A percentile compares a stretch with the other conserved stretches of the same genome.
phyloP scores from a whole-genome alignment of 176 grass and related monocot genomes.

The Oryza brachyantha region DNA sequence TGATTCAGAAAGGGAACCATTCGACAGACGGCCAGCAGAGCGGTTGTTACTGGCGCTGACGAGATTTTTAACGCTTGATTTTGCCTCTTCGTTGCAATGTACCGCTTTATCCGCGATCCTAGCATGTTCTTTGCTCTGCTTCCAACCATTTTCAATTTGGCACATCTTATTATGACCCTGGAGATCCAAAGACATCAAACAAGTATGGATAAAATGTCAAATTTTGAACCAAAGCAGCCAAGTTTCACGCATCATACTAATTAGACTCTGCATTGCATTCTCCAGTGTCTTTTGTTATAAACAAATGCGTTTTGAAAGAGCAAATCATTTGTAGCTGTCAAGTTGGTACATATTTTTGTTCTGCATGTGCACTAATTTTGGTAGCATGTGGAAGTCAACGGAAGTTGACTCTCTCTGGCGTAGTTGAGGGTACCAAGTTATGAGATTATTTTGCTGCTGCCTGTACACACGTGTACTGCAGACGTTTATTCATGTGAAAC shows the following conservation, averaged over 20 bases:
- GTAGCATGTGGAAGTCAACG: not conserved
- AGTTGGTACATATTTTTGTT: not conserved
- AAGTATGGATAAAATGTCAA: not conserved
- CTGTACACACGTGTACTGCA: not conserved
- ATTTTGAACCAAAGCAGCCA: not conserved
- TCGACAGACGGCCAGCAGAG: not conserved
- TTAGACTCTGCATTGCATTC: not conserved
- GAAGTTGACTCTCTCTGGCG: not conserved
- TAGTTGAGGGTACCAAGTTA: not conserved
- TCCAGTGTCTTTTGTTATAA: not conserved
- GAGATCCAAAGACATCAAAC: conserved; percentile 16
- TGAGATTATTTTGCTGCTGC: not conserved
- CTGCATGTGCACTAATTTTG: not conserved
- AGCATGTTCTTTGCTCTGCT: conserved; percentile 23
- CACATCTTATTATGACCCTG: conserved; percentile 39
- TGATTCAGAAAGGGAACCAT: conserved; percentile 27
- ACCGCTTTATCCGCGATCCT: conserved; percentile 1
- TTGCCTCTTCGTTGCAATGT: not conserved
- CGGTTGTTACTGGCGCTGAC: not conserved
- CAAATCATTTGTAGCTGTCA: not conserved
- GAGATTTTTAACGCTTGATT: conserved; percentile 13
- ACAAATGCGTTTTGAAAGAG: not conserved
- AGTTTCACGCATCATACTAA: not conserved
- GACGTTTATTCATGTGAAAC: not conserved
- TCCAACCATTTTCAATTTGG: conserved; percentile 15